These are phyloP conservation scores for Microcera coccophila DNA, from an alignment of 2,329 filamentous ascomycete species.

Conservation along the genomic window DNA sequence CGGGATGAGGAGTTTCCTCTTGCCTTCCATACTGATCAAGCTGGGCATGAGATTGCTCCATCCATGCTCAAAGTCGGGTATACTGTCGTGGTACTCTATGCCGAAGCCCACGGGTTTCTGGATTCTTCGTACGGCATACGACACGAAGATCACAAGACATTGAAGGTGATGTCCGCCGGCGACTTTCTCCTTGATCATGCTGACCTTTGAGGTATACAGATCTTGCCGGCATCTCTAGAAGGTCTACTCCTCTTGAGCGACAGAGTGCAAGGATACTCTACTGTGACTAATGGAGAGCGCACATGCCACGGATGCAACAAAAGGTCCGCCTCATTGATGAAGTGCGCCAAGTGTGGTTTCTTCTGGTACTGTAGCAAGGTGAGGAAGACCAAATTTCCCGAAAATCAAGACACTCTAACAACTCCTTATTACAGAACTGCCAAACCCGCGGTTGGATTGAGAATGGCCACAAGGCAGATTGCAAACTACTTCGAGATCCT, in stretches of 20 bases:
- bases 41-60: not conserved
- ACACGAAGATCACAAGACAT: not conserved
- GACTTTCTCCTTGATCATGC: not conserved
- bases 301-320: conserved; percentile 15
- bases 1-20: conserved; percentile 1
- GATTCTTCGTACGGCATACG: conserved; percentile 3
- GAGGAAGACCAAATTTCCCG: not conserved
- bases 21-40: conserved; percentile 2
- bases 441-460: conserved; percentile 8
- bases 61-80: conserved; percentile 1
- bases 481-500: conserved; percentile 8
- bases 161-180: conserved; percentile 6
- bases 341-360: conserved; percentile 9
- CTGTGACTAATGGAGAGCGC: not conserved
- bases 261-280: conserved; percentile 4
- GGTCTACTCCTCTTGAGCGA: conserved; percentile 12
- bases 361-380: conserved; percentile 19
- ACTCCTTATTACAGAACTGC: conserved; percentile 8
- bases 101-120: not conserved
- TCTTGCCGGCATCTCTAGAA: conserved; percentile 7
- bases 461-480: conserved; percentile 12
- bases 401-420: not conserved
- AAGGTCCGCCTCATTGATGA: not conserved
- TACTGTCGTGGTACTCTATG: conserved; percentile 11
- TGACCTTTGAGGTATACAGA: not conserved